phyloP scores from a whole-genome alignment of 306 rosid species.

The Senna tora region DNA sequence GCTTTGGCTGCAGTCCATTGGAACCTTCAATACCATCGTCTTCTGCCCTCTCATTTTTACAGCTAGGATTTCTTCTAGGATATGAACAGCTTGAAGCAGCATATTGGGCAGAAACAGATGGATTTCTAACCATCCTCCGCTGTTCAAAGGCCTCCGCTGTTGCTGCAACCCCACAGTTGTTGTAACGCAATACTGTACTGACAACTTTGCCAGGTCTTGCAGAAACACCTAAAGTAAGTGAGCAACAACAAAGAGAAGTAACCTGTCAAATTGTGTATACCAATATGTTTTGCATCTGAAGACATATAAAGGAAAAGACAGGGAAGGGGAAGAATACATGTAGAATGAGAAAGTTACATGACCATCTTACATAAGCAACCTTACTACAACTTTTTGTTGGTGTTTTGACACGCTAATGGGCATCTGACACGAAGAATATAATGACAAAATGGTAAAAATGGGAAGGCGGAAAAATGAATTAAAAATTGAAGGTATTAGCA shows the following conservation, averaged over 20 bases:
- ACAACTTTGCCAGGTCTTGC: constrained; percentile 87
- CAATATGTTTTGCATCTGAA: neutral
- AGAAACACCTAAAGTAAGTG: constrained; percentile 59
- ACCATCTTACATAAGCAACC: constrained; percentile 1
- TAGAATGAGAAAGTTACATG: too few species aligned
- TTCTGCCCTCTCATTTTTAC: constrained; percentile 72
- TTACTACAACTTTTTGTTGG: neutral
- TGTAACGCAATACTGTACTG: constrained; percentile 66
- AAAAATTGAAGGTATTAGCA: neutral
- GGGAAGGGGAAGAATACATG: too few species aligned
- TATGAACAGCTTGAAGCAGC: constrained; percentile 61
- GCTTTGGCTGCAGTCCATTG: constrained; percentile 60
- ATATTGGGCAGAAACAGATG: constrained; percentile 57
- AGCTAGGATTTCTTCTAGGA: constrained; percentile 75
- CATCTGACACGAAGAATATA: neutral
- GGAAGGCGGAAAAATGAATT: neutral
- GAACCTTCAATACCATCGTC: constrained; percentile 73
- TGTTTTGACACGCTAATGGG: neutral
- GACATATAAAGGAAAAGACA: too few species aligned
- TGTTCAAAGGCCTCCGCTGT: constrained; percentile 65
- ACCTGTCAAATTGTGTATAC: neutral
- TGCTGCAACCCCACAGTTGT: constrained; percentile 62
- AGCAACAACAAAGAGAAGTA: constrained; percentile 25
- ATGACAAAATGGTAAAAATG: neutral
- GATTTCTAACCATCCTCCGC: constrained; percentile 59